Base-by-base conservation (phyloP, 208 protist genomes). In the Trichomonas vaginalis region DNA sequence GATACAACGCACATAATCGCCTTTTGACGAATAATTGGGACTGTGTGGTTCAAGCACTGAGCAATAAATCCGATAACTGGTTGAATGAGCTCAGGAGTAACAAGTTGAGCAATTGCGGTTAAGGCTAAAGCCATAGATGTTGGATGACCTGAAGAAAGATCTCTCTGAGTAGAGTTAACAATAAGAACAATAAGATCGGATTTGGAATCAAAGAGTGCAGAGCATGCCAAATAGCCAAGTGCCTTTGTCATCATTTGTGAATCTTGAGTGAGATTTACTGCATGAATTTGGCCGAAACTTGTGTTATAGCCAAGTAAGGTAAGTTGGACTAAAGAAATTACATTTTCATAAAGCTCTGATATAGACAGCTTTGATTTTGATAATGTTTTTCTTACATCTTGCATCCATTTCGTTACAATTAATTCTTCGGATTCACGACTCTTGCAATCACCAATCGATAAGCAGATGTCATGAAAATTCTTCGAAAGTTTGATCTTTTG, bases 131-230 rank as follows among this genome's bases (percentile, higher is more conserved):
- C 86, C 86, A 92, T 92, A 35, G 86, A 92, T 92, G 86, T 92
- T 92, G 86, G 92, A 95, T 95, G 47, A 42, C 37, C 32, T n/a
- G 92, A 95, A 47, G 47, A 79, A 45, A 95, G 49, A 47, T 95
- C 92, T 6, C 49, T 3, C 61, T 95, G 92, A 27, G 51, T 80
- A 46, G 49, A 61, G 51, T 79, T 79, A 40, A 95, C 47, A 17
- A 95, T 80, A 45, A 95, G 46, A 48, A 95, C 42, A 21, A 95
- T 42, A 10, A 95, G 21, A 14, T 47, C 37, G 23, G 47, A 79
- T 15, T 95, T 79, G 14, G 47, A 80, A 46, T 95, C 49, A 6
- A 95, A 49, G 2, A 61, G 40, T 1, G 51, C 39, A 82, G 92
- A 70, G 35, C 92, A 95, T 3, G 92, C 47, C 6, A 95, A 35